Percentiles rank a stretch among this genome's conserved stretches.
phyloP scores from a whole-genome alignment of 2,329 filamentous ascomycete species.

The Diplodia sapinea region DNA sequence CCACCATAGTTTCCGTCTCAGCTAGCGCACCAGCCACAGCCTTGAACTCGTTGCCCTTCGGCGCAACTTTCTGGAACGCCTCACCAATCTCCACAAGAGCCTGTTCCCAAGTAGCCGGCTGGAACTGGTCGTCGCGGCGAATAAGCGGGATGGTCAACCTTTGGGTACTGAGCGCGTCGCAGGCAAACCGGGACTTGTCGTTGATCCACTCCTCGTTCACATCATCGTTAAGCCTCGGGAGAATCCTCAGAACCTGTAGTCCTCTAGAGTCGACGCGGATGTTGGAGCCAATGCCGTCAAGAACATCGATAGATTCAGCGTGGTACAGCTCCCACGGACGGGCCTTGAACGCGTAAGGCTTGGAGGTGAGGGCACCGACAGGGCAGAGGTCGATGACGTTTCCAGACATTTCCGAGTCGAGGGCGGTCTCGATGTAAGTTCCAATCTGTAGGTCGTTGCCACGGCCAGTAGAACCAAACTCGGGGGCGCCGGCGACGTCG shows the following conservation, averaged over 20 bases:
- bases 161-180: constrained; percentile 95
- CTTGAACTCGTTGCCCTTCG: constrained; percentile 95
- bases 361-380: constrained; percentile 93
- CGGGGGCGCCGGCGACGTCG: constrained; percentile 92
- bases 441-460: constrained; percentile 98
- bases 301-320: constrained; percentile 92
- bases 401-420: constrained; percentile 92
- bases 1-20: constrained; percentile 91
- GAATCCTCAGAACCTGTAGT: constrained; percentile 91
- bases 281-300: constrained; percentile 90
- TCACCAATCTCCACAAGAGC: constrained; percentile 84
- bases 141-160: constrained; percentile 90
- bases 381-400: constrained; percentile 99
- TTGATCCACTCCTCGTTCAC: constrained; percentile 99
- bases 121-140: constrained; percentile 86
- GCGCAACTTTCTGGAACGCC: constrained; percentile 78
- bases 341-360: constrained; percentile 96
- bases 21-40: constrained; percentile 87
- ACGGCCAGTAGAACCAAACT: constrained; percentile 91
- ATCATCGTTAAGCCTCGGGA: constrained; percentile 94
- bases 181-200: constrained; percentile 96
- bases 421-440: constrained; percentile 92
- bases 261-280: constrained; percentile 93
- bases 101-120: constrained; percentile 94
- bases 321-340: constrained; percentile 97